Evolutionary conservation across 345 rosid genomes (phyloP), one percentile per base, ranked within the genome.

Genomic region (Odontarrhena argentea): DNA sequence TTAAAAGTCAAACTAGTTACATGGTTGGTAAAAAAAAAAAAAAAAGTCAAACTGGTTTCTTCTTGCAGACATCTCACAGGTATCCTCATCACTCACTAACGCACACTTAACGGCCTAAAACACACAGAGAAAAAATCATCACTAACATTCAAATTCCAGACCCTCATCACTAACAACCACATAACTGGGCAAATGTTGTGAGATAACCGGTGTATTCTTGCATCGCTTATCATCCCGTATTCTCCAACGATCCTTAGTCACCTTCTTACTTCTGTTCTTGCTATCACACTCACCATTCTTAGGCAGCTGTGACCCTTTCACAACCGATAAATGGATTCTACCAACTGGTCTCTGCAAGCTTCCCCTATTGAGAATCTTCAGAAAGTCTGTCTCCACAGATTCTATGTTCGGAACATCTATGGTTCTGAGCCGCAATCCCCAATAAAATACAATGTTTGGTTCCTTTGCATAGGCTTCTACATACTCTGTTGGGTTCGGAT

Each of bases 401-500:
- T 78, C 76, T n/a, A 79, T 57, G 45, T 76, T 71, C 4, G 45
- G 50, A 43, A 48, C 43, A 50, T 60, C 65, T 38, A 65, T 67
- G 73, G 34, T 79, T 36, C 60, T 71, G 12, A 76, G 75, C 25
- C 77, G 84, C 40, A 84, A 57, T 13, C 86, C 84, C 86, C 88
- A 82, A 76, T 78, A 83, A 65, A 68, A 77, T 0, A 78, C 74
- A 24, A 74, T 55, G 61, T 75, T 78, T 2, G 82, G 81, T 65
- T 80, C 66, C 6, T 62, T 59, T 37, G n/a, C 50, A 26, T 60
- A 69, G 51, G 8, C 9, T 7, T 86, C 86, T 2, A 73, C 69
- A 14, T 78, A 73, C 70, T 86, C 87, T 18, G 63, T 36, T 35
- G 91, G 81, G 70, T 78, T 83, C 43, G 91, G 91, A 57, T 86